Evolutionary conservation across 2,329 filamentous ascomycete species (phyloP), one percentile per base, ranked within the genome.

Genomic region (Microsporum audouinii): DNA sequence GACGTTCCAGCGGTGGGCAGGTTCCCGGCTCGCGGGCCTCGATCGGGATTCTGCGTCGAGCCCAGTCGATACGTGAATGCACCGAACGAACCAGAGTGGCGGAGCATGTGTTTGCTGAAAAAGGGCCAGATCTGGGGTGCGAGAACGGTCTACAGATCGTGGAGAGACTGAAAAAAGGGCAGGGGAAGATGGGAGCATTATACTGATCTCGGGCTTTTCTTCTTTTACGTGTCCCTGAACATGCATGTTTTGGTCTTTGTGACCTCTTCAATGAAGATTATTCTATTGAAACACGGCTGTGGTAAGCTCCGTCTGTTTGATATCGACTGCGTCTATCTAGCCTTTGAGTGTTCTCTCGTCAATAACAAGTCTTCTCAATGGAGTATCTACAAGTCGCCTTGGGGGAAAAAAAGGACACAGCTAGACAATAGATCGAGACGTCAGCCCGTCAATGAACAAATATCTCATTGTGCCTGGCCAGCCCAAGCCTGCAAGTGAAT

Each of bases 51-150:
- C 77, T 96, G 91, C 73, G 86, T 96, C 49, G 94, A 99, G 79
- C 91, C 92, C 0, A 89, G 88, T 69, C 84, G 94, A 27, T 97
- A 88, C 72, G 88, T 96, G 61, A 94, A 97, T 73, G 91, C 91
- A 0, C 79, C 85, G 69, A 96, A 96, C 68, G 84, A 88, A 57
- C 83, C 87, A 0, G 85, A 87, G 69, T 95, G 91, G 88, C 88
- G 82, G 75, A 77, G 77, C 59, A 89, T 89, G 84, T 85, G 89
- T 63, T 66, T 94, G 33, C 76, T 97, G 65, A 92, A 88, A 80
- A 91, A 87, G 78, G 92, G 92, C 0, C 80, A 92, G 72, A 84
- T 83, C 63, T 97, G 89, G 73, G 92, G 92, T 1, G 84, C 84
- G 64, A 84, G 85, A 65, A 90, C 87, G 66, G 85, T 95, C 64